A percentile compares a stretch with the other conserved stretches of the same genome.
Evolutionary conservation across 2,329 filamentous ascomycete genomes (phyloP).

Genomic region (Alternaria brassicae): DNA sequence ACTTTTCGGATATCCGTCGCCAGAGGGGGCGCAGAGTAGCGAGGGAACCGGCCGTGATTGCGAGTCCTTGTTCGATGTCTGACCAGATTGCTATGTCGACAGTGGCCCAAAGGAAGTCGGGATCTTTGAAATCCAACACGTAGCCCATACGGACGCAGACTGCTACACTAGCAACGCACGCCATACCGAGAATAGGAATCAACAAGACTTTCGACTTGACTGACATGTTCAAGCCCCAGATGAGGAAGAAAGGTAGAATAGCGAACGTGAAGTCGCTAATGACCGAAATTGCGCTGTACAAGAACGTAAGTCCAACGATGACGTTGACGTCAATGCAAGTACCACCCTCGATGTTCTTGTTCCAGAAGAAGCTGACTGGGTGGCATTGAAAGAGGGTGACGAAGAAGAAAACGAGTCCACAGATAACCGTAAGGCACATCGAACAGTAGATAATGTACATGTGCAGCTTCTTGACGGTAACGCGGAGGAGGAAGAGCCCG

Average conservation of each 20-base stretch:
- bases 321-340: constrained; percentile 52
- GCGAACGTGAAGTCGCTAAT: constrained; percentile 59
- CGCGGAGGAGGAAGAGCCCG: constrained; percentile 45
- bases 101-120: constrained; percentile 48
- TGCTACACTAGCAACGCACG: constrained; percentile 50
- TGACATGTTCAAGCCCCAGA: constrained; percentile 61
- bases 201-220: constrained; percentile 57
- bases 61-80: constrained; percentile 48
- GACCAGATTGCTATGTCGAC: constrained; percentile 50
- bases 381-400: constrained; percentile 60
- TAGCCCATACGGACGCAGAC: constrained; percentile 46
- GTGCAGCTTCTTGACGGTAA: constrained; percentile 39
- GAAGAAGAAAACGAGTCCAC: constrained; percentile 55
- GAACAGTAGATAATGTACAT: constrained; percentile 49
- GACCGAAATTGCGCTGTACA: constrained; percentile 57
- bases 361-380: constrained; percentile 60
- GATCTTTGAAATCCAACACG: constrained; percentile 44
- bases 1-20: constrained; percentile 28
- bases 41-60: constrained; percentile 46
- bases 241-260: constrained; percentile 59
- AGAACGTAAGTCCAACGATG: constrained; percentile 54
- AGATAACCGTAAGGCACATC: constrained; percentile 46
- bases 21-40: constrained; percentile 49
- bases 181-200: constrained; percentile 58
- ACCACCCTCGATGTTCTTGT: constrained; percentile 48